Base-by-base conservation (phyloP, 2,329 filamentous ascomycete species). In the Leptosphaerulina australis region DNA sequence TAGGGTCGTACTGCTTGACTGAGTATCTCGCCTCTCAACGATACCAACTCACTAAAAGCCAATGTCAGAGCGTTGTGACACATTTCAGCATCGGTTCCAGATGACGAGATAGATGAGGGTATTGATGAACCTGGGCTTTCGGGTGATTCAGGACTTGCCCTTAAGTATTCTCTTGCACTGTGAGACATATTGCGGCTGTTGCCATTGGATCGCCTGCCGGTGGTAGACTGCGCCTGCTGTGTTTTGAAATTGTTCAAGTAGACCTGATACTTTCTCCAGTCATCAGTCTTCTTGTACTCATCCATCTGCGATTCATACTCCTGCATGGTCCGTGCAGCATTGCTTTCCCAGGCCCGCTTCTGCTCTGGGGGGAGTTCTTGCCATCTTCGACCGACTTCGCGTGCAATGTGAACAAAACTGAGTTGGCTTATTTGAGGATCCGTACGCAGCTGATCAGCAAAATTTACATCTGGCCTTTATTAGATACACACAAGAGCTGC, bases 281-380 rank as follows among this genome's bases (percentile, higher is more conserved):
- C 64, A 12, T 72, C 68, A 0, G 70, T 74, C 26, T 66, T 70
- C 45, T 71, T 72, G 55, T 75, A 75, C 37, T 70, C 64, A 41
- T 74, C 72, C 69, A 75, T 73, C 26, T 69, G 67, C 4, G 61
- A 59, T 44, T 73, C 70, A 15, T 68, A 74, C 47, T 70, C 69
- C 38, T 74, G 69, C 66, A 72, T 68, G 21, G 70, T 65, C 18
- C 64, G 62, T 11, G 72, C 70, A 5, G 72, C 71, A 28, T 71
- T 64, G 46, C 66, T 67, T 36, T 74, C 72, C 71, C 71, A 74
- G 0, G 64, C 51, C 6, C 69, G 67, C 53, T 73, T 74, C 45
- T 68, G 59, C 40, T 72, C 70, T 7, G 64, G 39, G 3, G 68
- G 63, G 2, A 75, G 58, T 18, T 67, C 59, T 50, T 73, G 71